phyloP scores from a whole-genome alignment of 257 asterid genomes.

The Parsonsia alboflavescens region DNA sequence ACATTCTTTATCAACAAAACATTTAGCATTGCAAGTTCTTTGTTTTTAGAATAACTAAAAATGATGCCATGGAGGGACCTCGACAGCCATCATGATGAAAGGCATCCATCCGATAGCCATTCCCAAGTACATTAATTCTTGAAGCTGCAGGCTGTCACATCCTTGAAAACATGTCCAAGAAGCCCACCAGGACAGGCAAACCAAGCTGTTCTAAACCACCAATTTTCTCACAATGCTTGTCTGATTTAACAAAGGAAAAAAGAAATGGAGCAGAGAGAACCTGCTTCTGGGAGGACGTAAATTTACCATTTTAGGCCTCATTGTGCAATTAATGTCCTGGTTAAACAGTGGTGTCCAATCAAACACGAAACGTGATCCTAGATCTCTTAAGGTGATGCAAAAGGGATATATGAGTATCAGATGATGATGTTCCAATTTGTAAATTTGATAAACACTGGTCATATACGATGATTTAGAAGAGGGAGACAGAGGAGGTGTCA shows the following conservation, averaged over 20 bases:
- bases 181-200: conserved; percentile 13
- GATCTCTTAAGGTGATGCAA: neutral
- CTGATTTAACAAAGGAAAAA: conserved; percentile 3
- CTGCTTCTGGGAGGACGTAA: too few species aligned
- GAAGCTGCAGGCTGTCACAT: conserved; percentile 15
- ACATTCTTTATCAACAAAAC: conserved; percentile 3
- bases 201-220: conserved; percentile 10
- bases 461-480: neutral
- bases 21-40: neutral
- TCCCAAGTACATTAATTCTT: conserved; percentile 2
- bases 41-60: conserved; percentile 7
- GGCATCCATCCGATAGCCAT: conserved; percentile 2
- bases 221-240: neutral
- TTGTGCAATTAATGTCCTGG: neutral
- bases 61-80: conserved; percentile 5
- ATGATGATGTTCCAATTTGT: neutral
- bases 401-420: neutral
- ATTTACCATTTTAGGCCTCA: neutral
- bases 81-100: conserved; percentile 16
- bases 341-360: conserved; percentile 2
- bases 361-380: neutral
- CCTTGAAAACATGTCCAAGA: conserved; percentile 10
- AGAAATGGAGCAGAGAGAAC: neutral
- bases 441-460: neutral
- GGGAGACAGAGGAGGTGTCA: conserved; percentile 7